A percentile compares a stretch with the other conserved stretches of the same genome.
Evolutionary conservation across 2,329 filamentous ascomycete genomes (phyloP).

Genomic region (Pseudogymnoascus sp.): DNA sequence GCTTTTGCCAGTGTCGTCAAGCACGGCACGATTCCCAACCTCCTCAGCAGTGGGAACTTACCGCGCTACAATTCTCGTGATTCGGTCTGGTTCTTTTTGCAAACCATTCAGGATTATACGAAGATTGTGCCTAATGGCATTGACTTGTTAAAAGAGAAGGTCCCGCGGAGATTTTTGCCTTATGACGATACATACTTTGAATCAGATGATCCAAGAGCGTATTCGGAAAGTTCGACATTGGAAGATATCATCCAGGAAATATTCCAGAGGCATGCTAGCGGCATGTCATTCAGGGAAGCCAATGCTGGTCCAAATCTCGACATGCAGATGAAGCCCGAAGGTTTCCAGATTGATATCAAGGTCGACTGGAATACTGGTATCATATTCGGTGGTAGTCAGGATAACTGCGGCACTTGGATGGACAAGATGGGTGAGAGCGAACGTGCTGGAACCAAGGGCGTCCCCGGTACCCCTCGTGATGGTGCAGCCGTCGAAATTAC

Average conservation of each 20-base stretch:
- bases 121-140: constrained; percentile 72
- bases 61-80: constrained; percentile 95
- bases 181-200: constrained; percentile 96
- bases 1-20: constrained; percentile 95
- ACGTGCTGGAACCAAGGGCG: constrained; percentile 81
- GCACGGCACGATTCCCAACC: constrained; percentile 96
- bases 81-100: constrained; percentile 96
- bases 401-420: constrained; percentile 98
- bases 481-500: constrained; percentile 94
- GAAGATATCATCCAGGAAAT: constrained; percentile 90
- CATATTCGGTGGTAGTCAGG: constrained; percentile 88
- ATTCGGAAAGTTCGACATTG: constrained; percentile 75
- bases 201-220: constrained; percentile 72
- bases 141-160: constrained; percentile 65
- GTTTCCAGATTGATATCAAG: constrained; percentile 85
- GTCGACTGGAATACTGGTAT: constrained; percentile 89
- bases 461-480: constrained; percentile 94
- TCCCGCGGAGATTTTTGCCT: constrained; percentile 80
- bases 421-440: constrained; percentile 99
- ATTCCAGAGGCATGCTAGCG: constrained; percentile 81
- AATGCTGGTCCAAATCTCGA: constrained; percentile 87
- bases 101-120: constrained; percentile 90
- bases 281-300: constrained; percentile 87
- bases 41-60: constrained; percentile 75
- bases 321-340: constrained; percentile 84